Evolutionary conservation across 176 grass and related monocot species (phyloP).

Genomic region (Paspalum vaginatum): DNA sequence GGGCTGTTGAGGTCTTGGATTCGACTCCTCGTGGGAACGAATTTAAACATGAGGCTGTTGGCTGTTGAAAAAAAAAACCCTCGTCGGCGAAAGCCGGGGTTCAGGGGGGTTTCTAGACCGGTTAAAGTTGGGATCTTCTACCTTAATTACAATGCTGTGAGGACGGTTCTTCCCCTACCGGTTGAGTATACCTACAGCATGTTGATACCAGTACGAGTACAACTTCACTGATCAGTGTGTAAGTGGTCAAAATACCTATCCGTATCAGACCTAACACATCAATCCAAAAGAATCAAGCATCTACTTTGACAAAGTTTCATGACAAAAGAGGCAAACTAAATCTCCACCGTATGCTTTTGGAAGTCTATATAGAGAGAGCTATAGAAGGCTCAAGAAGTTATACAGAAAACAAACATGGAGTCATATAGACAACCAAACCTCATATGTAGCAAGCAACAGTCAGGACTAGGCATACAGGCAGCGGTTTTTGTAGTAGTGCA

Average conservation of each 20-base stretch:
- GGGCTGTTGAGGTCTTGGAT: no score
- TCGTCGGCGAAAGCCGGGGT: no score
- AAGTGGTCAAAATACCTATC: conserved; percentile 32
- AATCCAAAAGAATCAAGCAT: conserved; percentile 33
- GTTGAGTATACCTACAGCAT: background rate
- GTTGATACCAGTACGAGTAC: conserved; percentile 10
- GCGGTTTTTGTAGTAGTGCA: background rate
- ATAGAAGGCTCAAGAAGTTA: conserved; percentile 33
- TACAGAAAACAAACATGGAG: conserved; percentile 10
- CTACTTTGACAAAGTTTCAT: conserved; percentile 38
- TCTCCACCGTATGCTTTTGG: conserved; percentile 30
- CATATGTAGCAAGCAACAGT: conserved; percentile 10
- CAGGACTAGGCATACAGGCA: conserved; percentile 15
- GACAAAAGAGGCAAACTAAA: conserved; percentile 38
- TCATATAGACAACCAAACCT: conserved; percentile 1
- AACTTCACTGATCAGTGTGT: conserved; percentile 11
- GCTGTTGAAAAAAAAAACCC: no score
- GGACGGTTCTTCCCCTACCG: no score
- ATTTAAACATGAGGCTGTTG: no score
- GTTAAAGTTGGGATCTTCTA: no score
- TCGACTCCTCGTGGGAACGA: no score
- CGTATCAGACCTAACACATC: conserved; percentile 54
- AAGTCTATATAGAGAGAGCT: conserved; percentile 45
- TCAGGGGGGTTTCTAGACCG: no score
- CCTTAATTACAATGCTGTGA: no score